Evolutionary conservation across 768 basidiomycete species (phyloP), one percentile per base, ranked within the genome.

Genomic region (Tylopilus rubrobrunneus): DNA sequence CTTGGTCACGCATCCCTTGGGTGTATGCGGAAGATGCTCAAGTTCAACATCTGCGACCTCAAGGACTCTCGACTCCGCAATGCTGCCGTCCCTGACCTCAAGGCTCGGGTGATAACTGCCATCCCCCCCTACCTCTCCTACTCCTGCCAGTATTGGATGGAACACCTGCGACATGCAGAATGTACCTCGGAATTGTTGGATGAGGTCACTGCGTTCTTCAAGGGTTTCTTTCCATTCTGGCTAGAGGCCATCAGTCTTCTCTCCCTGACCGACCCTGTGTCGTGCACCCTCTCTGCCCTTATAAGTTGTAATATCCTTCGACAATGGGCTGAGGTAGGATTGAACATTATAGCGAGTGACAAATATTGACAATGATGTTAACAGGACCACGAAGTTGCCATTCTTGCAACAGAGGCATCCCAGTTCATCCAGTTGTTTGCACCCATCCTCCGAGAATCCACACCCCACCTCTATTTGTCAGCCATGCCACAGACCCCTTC

Each of bases 1-100:
- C n/a, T n/a, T n/a, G n/a, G n/a, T n/a, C n/a, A n/a, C n/a, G n/a
- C 65, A 12, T 66, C 63, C 34, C 56, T 76, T 11, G 47, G 49
- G 28, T 55, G 66, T 28, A 73, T 76, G 74, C 57, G 56, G 11
- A 49, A 42, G 33, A 57, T 55, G 15, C 70, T 76, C 37, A 58
- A 51, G 45, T 76, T 77, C 61, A 75, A 77, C 39, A 74, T 77
- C 9, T 76, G 74, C 25, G 40, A 58, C 11, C 52, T 77, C 9
- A 50, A 71, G 31, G 65, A 71, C 25, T 76, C 75, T 5, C 66
- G 68, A 47, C 23, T 64, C 0, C 53, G 39, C 14, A 75, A 76
- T 28, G 19, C 40, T 15, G 64, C 69, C 8, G 43, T 75, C 5
- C 51, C 56, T 2, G 57, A 63, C 33, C 42, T 67, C 1, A 25